Evolutionary conservation across 1,284 basidiomycete species (phyloP).

Genomic region (Tilletia indica): DNA sequence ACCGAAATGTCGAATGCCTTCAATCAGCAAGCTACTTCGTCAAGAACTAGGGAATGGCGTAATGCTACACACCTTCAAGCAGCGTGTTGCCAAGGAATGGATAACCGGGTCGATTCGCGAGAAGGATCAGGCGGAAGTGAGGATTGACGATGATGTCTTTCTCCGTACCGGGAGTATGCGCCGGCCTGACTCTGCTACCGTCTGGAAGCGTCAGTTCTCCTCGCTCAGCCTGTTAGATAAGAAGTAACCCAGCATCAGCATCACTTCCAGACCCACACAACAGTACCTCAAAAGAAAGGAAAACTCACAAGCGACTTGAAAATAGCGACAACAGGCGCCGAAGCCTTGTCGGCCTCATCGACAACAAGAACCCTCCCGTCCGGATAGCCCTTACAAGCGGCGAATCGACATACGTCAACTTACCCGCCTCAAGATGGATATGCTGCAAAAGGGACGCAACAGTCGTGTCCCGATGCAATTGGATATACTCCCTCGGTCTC

Average conservation of each 20-base stretch:
- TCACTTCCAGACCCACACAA: not conserved
- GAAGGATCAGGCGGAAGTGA: conserved; percentile 55
- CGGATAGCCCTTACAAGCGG: conserved; percentile 55
- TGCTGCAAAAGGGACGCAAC: conserved; percentile 51
- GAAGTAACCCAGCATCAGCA: not conserved
- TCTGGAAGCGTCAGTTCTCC: conserved; percentile 56
- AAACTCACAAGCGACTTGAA: conserved; percentile 47
- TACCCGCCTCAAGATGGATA: conserved; percentile 51
- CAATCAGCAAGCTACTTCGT: no score
- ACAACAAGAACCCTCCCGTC: conserved; percentile 55
- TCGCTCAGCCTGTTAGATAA: conserved; percentile 38
- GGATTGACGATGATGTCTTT: conserved; percentile 51
- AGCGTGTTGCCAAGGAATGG: conserved; percentile 56
- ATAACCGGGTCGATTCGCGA: conserved; percentile 56
- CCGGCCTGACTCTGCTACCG: conserved; percentile 50
- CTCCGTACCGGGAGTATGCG: conserved; percentile 16
- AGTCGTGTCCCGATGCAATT: conserved; percentile 55
- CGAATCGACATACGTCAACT: conserved; percentile 52
- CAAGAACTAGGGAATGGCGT: no score
- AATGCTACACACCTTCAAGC: conserved; percentile 29
- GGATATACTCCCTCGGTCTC: conserved; percentile 57
- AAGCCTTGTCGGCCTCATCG: conserved; percentile 57
- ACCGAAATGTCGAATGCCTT: not conserved
- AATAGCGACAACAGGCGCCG: conserved; percentile 55
- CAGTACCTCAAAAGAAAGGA: not conserved